Conservation (phyloP, 225 moss, liverwort and hornwort genomes). For the Bryum argenteum region DNA sequence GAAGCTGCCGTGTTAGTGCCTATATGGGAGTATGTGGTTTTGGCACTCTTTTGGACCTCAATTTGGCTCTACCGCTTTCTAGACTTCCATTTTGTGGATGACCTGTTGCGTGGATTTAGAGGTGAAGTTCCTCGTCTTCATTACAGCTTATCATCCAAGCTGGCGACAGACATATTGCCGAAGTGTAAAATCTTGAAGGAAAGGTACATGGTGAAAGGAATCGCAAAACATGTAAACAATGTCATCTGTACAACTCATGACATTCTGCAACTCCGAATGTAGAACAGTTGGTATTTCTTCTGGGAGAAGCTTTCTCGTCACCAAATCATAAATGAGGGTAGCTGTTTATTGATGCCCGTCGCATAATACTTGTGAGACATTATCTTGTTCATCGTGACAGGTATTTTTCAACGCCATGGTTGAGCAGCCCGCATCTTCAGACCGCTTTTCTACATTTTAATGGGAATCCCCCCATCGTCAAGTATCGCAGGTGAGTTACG, state of each 20-base stretch:
- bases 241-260: neutral
- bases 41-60: constrained; percentile 42
- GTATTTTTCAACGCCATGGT: constrained; percentile 77
- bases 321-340: constrained; percentile 1
- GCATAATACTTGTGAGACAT: constrained; percentile 4
- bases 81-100: constrained; percentile 83
- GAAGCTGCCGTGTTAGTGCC: constrained; percentile 60
- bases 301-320: neutral
- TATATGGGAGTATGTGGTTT: constrained; percentile 63
- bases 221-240: neutral
- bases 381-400: constrained; percentile 39
- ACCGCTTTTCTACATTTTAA: constrained; percentile 76
- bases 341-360: neutral
- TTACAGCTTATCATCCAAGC: constrained; percentile 53
- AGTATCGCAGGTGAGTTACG: constrained; percentile 65
- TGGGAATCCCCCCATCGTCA: constrained; percentile 67
- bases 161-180: constrained; percentile 55
- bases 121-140: constrained; percentile 68
- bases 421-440: constrained; percentile 88
- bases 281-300: neutral
- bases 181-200: constrained; percentile 69
- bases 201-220: constrained; percentile 45
- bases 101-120: constrained; percentile 68
- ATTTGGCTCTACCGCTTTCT: constrained; percentile 61
- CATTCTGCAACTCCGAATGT: constrained; percentile 6